Conservation (phyloP, 495 filamentous ascomycete genomes). For the Penicillium arizonense region DNA sequence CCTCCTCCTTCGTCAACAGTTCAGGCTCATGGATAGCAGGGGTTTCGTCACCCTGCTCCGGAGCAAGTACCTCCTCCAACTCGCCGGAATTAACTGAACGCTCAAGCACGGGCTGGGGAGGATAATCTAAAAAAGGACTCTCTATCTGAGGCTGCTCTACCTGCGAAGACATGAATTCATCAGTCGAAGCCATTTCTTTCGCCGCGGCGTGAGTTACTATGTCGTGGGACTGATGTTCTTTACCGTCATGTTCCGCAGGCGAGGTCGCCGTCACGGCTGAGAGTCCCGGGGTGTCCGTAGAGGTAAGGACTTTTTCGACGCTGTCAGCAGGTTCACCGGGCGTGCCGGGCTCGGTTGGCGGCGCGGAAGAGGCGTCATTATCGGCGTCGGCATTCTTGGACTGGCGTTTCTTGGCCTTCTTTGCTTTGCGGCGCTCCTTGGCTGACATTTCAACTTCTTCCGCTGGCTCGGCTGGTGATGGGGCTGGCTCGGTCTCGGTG, state of each 20-base stretch:
- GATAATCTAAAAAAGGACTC: slow-evolving; percentile 35
- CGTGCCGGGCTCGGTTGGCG: slow-evolving; percentile 3
- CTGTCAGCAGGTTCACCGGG: slow-evolving; percentile 12
- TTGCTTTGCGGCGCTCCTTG: slow-evolving; percentile 44
- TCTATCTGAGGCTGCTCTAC: slow-evolving; percentile 43
- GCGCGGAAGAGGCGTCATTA: slow-evolving; percentile 3
- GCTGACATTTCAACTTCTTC: slow-evolving; percentile 30
- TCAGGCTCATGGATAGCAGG: slow-evolving; percentile 6
- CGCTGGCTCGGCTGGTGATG: slow-evolving; percentile 17
- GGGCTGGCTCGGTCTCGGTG: slow-evolving; percentile 8
- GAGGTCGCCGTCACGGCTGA: slow-evolving; percentile 33
- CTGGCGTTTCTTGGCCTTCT: slow-evolving; percentile 48
- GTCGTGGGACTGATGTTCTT: slow-evolving; percentile 51
- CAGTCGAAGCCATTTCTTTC: slow-evolving; percentile 48
- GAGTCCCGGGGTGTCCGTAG: slow-evolving; percentile 25
- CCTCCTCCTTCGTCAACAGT: not conserved
- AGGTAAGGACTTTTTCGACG: slow-evolving; percentile 7
- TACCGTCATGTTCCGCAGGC: slow-evolving; percentile 49
- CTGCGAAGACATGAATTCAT: slow-evolving; percentile 50
- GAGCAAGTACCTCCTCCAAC: slow-evolving; percentile 9
- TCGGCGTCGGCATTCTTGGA: slow-evolving; percentile 28
- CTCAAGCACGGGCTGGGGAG: slow-evolving; percentile 37
- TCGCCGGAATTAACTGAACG: slow-evolving; percentile 23
- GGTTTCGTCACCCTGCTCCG: slow-evolving; percentile 8
- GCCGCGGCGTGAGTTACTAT: slow-evolving; percentile 33